Conservation (phyloP, 2,329 filamentous ascomycete genomes). For the Zasmidium citrigriseum region DNA sequence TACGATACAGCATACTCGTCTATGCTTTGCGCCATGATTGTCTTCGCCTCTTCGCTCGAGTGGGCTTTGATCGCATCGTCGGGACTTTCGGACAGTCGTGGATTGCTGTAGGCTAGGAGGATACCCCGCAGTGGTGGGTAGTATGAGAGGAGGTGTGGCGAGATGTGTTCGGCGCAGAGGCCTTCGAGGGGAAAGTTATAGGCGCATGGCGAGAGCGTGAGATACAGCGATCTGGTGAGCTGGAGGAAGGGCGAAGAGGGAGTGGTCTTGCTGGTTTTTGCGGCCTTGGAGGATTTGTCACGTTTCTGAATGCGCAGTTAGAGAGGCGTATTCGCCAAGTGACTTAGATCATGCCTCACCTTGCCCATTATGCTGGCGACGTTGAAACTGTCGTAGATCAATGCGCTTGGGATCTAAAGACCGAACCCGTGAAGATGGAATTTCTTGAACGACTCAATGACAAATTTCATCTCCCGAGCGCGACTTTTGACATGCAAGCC, state of each 20-base stretch:
- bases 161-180: constrained; percentile 72
- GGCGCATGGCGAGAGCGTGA: constrained; percentile 71
- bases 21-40: constrained; percentile 50
- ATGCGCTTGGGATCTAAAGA: too few species aligned
- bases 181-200: constrained; percentile 70
- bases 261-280: not conserved
- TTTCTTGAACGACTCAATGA: not conserved
- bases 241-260: constrained; percentile 69
- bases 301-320: not conserved
- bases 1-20: constrained; percentile 87
- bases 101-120: constrained; percentile 72
- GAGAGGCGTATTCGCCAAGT: too few species aligned
- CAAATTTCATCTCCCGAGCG: constrained; percentile 11
- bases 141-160: constrained; percentile 74
- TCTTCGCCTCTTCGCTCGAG: constrained; percentile 5
- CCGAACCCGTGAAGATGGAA: not conserved
- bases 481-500: constrained; percentile 10
- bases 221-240: constrained; percentile 78
- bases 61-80: constrained; percentile 11
- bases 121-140: constrained; percentile 72
- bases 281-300: not conserved
- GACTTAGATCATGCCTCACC: not conserved
- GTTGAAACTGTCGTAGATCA: not conserved
- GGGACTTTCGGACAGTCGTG: constrained; percentile 59
- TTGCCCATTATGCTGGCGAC: not conserved